phyloP scores from a whole-genome alignment of 2,329 filamentous ascomycete species.

The Calonectria pauciramosa region DNA sequence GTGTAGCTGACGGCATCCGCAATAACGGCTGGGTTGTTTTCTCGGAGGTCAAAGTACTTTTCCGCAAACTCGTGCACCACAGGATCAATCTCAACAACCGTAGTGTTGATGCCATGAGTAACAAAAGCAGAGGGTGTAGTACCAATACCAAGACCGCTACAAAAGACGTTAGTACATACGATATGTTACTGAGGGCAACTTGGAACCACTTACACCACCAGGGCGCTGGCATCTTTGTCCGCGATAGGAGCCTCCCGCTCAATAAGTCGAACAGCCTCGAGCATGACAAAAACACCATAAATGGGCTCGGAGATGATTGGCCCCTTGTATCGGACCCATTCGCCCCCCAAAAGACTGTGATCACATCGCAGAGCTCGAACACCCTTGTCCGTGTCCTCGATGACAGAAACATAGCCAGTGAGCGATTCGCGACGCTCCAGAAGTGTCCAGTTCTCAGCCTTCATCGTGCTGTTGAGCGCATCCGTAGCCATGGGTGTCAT shows the following conservation, averaged over 20 bases:
- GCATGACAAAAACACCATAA: constrained; percentile 95
- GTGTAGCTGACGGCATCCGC: constrained; percentile 85
- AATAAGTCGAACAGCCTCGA: constrained; percentile 90
- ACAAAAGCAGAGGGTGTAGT: constrained; percentile 91
- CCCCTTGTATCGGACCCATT: constrained; percentile 78
- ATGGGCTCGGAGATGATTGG: constrained; percentile 82
- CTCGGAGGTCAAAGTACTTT: constrained; percentile 84
- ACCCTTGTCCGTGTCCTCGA: constrained; percentile 79
- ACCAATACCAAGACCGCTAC: constrained; percentile 89
- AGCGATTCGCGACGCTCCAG: constrained; percentile 87
- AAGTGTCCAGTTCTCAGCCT: constrained; percentile 77
- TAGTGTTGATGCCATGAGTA: constrained; percentile 90
- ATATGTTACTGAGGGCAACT: neutral
- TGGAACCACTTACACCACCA: constrained; percentile 79
- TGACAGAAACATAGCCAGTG: constrained; percentile 92
- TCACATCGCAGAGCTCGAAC: constrained; percentile 92
- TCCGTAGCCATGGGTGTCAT: constrained; percentile 71
- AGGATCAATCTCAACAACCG: constrained; percentile 94
- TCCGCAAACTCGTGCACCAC: constrained; percentile 86
- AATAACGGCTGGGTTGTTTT: constrained; percentile 84
- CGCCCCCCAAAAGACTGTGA: constrained; percentile 92
- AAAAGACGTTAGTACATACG: constrained; percentile 19
- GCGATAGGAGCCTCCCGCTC: constrained; percentile 66
- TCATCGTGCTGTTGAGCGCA: constrained; percentile 76
- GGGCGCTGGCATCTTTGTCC: constrained; percentile 80